phyloP scores from a whole-genome alignment of 2,329 filamentous ascomycete genomes.

The Scedosporium aurantiacum region DNA sequence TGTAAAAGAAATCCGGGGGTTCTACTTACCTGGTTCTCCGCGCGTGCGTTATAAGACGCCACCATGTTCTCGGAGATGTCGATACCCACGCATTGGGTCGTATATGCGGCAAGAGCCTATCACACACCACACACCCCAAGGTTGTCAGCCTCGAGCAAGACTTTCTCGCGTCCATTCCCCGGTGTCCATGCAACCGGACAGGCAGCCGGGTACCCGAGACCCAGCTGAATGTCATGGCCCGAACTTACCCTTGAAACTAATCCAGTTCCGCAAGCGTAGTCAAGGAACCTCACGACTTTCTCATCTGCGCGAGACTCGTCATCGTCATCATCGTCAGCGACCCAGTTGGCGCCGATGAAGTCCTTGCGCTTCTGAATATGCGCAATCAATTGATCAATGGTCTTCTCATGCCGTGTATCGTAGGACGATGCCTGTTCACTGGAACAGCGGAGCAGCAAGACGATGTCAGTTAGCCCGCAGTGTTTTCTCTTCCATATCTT shows the following conservation, averaged over 20 bases:
- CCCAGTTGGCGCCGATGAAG: slow-evolving; percentile 53
- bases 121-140: neutral
- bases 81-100: slow-evolving; percentile 53
- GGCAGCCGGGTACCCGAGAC: too few relatives aligned
- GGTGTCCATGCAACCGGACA: neutral
- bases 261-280: slow-evolving; percentile 69
- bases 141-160: neutral
- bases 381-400: slow-evolving; percentile 40
- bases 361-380: slow-evolving; percentile 40
- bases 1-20: neutral
- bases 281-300: slow-evolving; percentile 44
- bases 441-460: neutral
- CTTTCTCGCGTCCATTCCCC: neutral
- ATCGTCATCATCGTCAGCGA: slow-evolving; percentile 25
- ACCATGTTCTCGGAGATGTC: slow-evolving; percentile 66
- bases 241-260: slow-evolving; percentile 48
- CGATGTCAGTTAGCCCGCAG: neutral
- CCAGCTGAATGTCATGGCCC: neutral
- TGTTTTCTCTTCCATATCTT: neutral
- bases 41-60: slow-evolving; percentile 50
- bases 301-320: slow-evolving; percentile 12
- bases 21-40: slow-evolving; percentile 36
- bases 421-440: slow-evolving; percentile 33
- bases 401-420: slow-evolving; percentile 43
- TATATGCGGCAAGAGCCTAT: slow-evolving; percentile 49